Evolutionary conservation across 2,329 filamentous ascomycete genomes (phyloP).

Genomic region (Fusarium albosuccineum): DNA sequence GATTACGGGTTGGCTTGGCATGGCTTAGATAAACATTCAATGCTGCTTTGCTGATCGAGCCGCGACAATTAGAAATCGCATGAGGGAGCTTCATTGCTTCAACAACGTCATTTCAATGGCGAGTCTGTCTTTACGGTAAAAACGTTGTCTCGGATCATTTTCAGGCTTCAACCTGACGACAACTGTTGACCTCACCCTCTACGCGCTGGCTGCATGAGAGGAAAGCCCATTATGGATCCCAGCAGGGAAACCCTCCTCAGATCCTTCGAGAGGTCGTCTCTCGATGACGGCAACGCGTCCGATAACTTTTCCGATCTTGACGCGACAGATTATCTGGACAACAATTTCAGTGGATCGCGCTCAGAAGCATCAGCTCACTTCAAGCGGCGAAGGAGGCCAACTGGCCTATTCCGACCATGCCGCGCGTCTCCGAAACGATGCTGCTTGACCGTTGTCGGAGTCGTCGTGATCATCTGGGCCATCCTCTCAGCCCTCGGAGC

Average conservation of each 20-base stretch:
- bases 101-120: conserved; percentile 6
- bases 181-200: neutral
- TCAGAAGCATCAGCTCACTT: neutral
- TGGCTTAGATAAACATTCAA: conserved; percentile 31
- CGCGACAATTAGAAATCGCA: neutral
- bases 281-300: conserved; percentile 42
- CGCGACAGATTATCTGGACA: conserved; percentile 48
- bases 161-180: neutral
- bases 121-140: neutral
- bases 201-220: conserved; percentile 11
- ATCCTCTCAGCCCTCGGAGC: conserved; percentile 58
- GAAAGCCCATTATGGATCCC: conserved; percentile 44
- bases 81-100: neutral
- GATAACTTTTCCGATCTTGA: conserved; percentile 49
- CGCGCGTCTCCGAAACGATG: conserved; percentile 29
- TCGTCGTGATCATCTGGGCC: conserved; percentile 31
- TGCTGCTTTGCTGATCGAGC: neutral
- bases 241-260: conserved; percentile 50
- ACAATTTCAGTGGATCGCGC: conserved; percentile 17
- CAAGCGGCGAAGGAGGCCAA: conserved; percentile 11
- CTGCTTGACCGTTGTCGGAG: conserved; percentile 34
- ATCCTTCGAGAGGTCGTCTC: conserved; percentile 35
- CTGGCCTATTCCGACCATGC: conserved; percentile 30
- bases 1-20: conserved; percentile 1
- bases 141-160: conserved; percentile 17